Base-by-base conservation (phyloP, 78 protist genomes). In the Bodo saltans region DNA sequence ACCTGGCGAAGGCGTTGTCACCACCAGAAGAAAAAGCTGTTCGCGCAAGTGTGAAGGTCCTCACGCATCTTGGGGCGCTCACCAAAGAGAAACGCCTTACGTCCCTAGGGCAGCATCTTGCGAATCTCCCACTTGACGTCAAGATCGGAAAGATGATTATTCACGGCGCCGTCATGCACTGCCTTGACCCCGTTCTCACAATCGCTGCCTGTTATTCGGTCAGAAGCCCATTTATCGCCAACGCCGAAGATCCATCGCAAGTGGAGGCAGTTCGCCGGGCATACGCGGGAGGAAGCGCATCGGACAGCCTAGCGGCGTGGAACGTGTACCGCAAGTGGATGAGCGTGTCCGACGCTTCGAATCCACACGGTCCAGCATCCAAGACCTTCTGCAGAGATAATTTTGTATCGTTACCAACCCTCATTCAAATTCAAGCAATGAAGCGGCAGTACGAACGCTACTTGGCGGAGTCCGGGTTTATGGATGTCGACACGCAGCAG, bases 101-200 rank as follows among this genome's bases (percentile, higher is more conserved):
- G 25, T 67, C 93, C 25, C 90, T 93, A 0, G 97, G 97, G 8
- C 29, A 76, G 2, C 95, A 93, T 69, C 72, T 94, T 3, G 92
- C 97, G 27, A 26, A n/a, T 4, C 81, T 94, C 42, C 97, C 97
- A 2, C 91, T 93, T 26, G 97, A 94, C 72, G 85, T 88, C 33
- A 84, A 86, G 38, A 74, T 93, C 67, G 95, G 95, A 2, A 94
- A 94, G 78, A 90, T 94, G 93, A 34, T 93, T 29, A 26, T 94
- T 1, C 87, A 81, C 78, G 93, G 90, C 47, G 83, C 88, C 71
- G 85, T 93, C 17, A 74, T 93, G 39, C 52, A 88, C 68, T 93
- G 96, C 72, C 32, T 95, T 27, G 95, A 93, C 81, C 96, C 96
- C 26, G 83, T 92, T 34, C 82, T 93, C 41, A 91, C 95, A 2